Evolutionary conservation across 805 yeast genomes (phyloP).

Genomic region (Isabelozyma heimii): DNA sequence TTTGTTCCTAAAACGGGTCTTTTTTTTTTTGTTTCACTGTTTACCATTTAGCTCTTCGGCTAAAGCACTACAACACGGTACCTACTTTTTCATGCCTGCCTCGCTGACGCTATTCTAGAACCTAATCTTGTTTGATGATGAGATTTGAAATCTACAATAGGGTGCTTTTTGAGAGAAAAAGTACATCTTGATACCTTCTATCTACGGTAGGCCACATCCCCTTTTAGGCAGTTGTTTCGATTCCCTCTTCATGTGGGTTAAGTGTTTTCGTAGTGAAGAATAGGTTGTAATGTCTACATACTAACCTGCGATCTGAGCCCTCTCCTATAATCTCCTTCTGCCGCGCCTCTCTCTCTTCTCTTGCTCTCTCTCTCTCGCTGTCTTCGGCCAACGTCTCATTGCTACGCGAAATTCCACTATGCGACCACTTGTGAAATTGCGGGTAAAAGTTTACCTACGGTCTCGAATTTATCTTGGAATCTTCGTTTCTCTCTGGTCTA

Average conservation of each 20-base stretch:
- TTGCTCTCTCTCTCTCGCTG: not conserved
- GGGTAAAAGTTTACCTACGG: not conserved
- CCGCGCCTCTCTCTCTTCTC: not conserved
- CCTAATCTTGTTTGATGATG: too few relatives aligned
- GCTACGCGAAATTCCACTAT: not conserved
- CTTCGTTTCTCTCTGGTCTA: not conserved
- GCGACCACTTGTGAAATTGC: not conserved
- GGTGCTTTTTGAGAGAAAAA: too few relatives aligned
- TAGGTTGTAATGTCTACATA: not conserved
- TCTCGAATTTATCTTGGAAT: not conserved
- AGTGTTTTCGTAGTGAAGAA: not conserved
- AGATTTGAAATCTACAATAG: too few relatives aligned
- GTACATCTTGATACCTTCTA: not conserved
- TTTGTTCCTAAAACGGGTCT: not conserved
- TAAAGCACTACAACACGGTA: not conserved
- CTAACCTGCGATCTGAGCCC: not conserved
- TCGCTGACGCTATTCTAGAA: not conserved
- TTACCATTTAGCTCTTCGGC: not conserved
- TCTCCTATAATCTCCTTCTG: not conserved
- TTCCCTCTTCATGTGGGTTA: not conserved
- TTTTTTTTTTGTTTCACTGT: not conserved
- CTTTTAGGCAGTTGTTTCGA: not conserved
- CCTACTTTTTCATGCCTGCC: not conserved
- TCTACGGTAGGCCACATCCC: not conserved
- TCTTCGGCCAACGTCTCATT: not conserved